Percentiles rank a stretch among this genome's conserved stretches.
These are phyloP conservation scores for Arctium lappa DNA, from an alignment of 129 eudicot genomes.

Conservation along the genomic window DNA sequence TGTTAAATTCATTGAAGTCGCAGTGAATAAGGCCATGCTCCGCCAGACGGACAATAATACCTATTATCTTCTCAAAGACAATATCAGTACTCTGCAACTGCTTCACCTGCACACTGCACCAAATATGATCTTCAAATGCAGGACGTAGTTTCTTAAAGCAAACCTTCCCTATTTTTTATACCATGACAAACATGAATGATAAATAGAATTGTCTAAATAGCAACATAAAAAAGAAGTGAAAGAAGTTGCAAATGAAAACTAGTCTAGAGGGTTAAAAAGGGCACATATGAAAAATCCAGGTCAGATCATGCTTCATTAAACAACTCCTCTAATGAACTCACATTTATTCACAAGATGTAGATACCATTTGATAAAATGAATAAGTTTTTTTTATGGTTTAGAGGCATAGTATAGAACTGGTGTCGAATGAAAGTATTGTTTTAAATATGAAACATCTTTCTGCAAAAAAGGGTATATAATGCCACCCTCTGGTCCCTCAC, in stretches of 20 bases:
- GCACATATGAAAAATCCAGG: not conserved
- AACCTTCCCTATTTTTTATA: not conserved
- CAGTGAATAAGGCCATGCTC: conserved; percentile 98
- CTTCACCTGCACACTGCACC: conserved; percentile 85
- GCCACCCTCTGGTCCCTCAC: not conserved
- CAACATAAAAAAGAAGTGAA: not conserved
- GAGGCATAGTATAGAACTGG: not conserved
- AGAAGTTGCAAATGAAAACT: not conserved
- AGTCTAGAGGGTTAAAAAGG: not conserved
- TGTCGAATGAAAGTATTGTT: not conserved
- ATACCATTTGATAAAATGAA: too few species aligned
- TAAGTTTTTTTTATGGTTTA: not conserved
- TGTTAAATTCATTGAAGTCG: conserved; percentile 91
- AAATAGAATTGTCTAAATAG: not conserved
- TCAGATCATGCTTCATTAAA: not conserved
- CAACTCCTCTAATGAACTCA: not conserved
- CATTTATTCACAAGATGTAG: not conserved
- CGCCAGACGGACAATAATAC: conserved; percentile 76
- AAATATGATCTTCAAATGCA: conserved; percentile 11
- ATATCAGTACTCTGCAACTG: conserved; percentile 72
- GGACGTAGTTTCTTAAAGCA: not conserved
- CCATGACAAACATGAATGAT: not conserved
- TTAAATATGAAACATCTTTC: not conserved
- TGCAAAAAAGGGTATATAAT: not conserved
- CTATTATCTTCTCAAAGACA: conserved; percentile 72